These are phyloP conservation scores for Penicillium coffeae DNA, from an alignment of 495 filamentous ascomycete species.

Conservation along the genomic window DNA sequence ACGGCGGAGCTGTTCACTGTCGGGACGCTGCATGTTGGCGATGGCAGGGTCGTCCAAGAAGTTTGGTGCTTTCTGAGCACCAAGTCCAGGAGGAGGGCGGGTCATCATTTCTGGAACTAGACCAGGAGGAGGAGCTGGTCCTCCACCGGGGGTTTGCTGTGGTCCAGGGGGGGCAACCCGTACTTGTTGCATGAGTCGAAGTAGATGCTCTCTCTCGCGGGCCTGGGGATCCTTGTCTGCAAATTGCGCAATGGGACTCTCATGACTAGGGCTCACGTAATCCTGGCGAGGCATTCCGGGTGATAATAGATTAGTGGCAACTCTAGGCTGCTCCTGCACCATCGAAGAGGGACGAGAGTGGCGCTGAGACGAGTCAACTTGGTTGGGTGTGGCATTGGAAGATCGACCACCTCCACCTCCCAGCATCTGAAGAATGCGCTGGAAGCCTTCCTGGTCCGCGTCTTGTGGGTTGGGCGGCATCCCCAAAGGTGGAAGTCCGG, in stretches of 20 bases:
- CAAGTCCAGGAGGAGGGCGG: slow-evolving; percentile 43
- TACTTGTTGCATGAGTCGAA: slow-evolving; percentile 52
- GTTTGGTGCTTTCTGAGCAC: slow-evolving; percentile 34
- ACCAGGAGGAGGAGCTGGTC: slow-evolving; percentile 33
- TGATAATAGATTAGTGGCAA: slow-evolving; percentile 30
- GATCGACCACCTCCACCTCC: slow-evolving; percentile 42
- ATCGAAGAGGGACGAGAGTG: slow-evolving; percentile 26
- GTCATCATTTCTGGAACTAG: slow-evolving; percentile 45
- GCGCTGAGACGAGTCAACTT: slow-evolving; percentile 23
- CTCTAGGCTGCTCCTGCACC: slow-evolving; percentile 33
- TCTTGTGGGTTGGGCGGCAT: slow-evolving; percentile 54
- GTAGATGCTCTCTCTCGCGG: slow-evolving; percentile 46
- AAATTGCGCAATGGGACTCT: slow-evolving; percentile 28
- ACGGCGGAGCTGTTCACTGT: slow-evolving; percentile 39
- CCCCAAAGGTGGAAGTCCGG: slow-evolving; percentile 24
- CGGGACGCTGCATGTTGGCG: slow-evolving; percentile 45
- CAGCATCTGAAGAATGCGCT: slow-evolving; percentile 82
- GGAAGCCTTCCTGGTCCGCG: slow-evolving; percentile 87
- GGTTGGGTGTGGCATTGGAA: slow-evolving; percentile 39
- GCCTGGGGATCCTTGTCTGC: slow-evolving; percentile 32
- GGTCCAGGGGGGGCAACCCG: slow-evolving; percentile 28
- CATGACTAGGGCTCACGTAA: slow-evolving; percentile 27
- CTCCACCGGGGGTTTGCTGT: slow-evolving; percentile 32
- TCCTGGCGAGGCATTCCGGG: slow-evolving; percentile 32
- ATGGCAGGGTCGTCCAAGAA: slow-evolving; percentile 48